Evolutionary conservation across 2,329 filamentous ascomycete species (phyloP), one percentile per base, ranked within the genome.

Genomic region (Aspergillus vadensis): DNA sequence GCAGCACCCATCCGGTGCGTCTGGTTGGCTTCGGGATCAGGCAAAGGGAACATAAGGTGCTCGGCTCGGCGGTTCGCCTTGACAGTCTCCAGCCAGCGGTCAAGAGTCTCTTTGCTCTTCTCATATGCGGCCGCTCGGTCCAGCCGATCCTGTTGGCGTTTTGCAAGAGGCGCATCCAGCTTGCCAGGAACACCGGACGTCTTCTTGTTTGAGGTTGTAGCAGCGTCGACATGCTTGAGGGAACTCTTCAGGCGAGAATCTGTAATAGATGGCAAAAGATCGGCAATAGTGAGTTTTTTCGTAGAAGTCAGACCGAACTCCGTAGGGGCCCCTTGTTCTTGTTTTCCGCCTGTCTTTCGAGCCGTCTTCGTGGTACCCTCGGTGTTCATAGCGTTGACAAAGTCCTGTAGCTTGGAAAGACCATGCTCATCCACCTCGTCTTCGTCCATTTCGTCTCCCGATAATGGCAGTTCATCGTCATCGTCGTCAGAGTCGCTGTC

Each of bases 31-130:
- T 88, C 86, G 41, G 88, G 89, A 69, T 92, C 89, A 2, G 89
- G 85, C 0, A 98, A 83, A 5, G 95, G 95, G 71, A 99, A 99
- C 19, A 88, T 83, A 12, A 99, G 81, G 74, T 97, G 92, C 65
- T 98, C 95, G 1, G 94, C 93, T 67, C 92, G 86, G 61, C 95
- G 89, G 76, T 97, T 97, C 32, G 91, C 87, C 78, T 97, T 96
- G 70, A 99, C 92, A 0, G 95, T 98, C 62, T 97, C 94, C 32
- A 89, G 89, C 95, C 95, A 99, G 69, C 92, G 87, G 64, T 91
- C 88, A 25, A 99, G 82, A 0, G 92, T 94, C 76, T 97, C 89
- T 70, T 96, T 97, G 54, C 92, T 93, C 81, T 97, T 93, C 38
- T 92, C 87, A 69, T 93, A 96, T 2, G 95, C 95, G 23, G 88